These are phyloP conservation scores for Verticillium albo-atrum DNA, from an alignment of 2,329 filamentous ascomycete genomes.

Conservation along the genomic window DNA sequence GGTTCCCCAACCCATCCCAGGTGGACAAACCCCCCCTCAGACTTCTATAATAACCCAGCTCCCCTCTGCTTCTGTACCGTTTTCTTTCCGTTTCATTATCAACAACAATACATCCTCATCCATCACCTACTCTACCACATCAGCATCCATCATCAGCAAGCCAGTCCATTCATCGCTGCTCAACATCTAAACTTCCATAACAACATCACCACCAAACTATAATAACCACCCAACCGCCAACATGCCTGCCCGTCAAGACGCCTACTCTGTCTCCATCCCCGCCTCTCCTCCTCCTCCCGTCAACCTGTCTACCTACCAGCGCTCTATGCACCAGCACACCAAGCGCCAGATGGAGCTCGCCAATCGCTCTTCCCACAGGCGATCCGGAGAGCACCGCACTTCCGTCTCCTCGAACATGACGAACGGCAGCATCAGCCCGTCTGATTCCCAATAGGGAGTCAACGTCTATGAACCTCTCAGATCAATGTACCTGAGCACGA, in stretches of 20 bases:
- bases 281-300: constrained; percentile 33
- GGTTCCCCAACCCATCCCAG: background rate
- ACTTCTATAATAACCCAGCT: constrained; percentile 10
- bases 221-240: constrained; percentile 10
- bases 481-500: background rate
- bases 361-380: constrained; percentile 34
- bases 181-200: background rate
- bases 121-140: background rate
- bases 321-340: constrained; percentile 61
- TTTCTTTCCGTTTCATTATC: constrained; percentile 10
- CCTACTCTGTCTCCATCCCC: constrained; percentile 21
- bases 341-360: constrained; percentile 60
- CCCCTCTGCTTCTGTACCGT: constrained; percentile 9
- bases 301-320: constrained; percentile 52
- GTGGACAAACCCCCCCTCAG: background rate
- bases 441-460: background rate
- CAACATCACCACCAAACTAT: background rate
- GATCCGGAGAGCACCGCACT: constrained; percentile 9
- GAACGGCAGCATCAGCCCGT: constrained; percentile 18
- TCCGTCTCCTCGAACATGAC: constrained; percentile 15
- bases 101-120: background rate
- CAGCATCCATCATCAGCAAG: background rate
- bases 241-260: constrained; percentile 30
- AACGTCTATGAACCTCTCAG: background rate
- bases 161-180: background rate